These are phyloP conservation scores for Darksidea phi DNA, from an alignment of 495 filamentous ascomycete species.

Conservation along the genomic window DNA sequence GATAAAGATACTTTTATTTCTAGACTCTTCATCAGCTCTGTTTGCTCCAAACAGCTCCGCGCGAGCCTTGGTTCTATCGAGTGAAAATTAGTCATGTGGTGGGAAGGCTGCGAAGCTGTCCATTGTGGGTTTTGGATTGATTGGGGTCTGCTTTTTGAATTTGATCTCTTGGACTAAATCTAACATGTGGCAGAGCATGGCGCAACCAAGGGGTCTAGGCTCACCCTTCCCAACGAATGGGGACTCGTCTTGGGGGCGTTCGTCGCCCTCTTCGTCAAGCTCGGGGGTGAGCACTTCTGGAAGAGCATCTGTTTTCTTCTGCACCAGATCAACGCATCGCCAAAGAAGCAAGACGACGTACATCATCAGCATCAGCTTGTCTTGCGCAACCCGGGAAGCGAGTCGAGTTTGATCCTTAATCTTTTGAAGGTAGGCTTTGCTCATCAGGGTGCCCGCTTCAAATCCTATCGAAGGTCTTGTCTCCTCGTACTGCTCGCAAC, in stretches of 20 bases:
- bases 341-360: constrained; percentile 6
- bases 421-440: neutral
- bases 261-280: constrained; percentile 19
- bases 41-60: no score
- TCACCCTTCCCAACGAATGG: constrained; percentile 19
- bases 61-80: no score
- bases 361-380: constrained; percentile 22
- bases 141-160: constrained; percentile 6
- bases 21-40: no score
- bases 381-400: constrained; percentile 12
- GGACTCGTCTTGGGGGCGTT: constrained; percentile 17
- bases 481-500: constrained; percentile 1
- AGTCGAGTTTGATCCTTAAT: neutral
- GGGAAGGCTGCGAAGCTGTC: constrained; percentile 7
- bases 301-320: constrained; percentile 13
- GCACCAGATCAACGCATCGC: constrained; percentile 11
- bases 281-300: constrained; percentile 20
- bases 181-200: constrained; percentile 2
- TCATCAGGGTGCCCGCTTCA: constrained; percentile 5
- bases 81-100: constrained; percentile 11
- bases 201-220: constrained; percentile 8
- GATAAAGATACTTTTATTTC: no score
- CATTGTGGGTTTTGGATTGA: constrained; percentile 21
- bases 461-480: neutral
- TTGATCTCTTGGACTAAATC: neutral